A percentile compares a stretch with the other conserved stretches of the same genome.
Evolutionary conservation across 768 basidiomycete genomes (phyloP).

Genomic region (Psilocybe sp.): DNA sequence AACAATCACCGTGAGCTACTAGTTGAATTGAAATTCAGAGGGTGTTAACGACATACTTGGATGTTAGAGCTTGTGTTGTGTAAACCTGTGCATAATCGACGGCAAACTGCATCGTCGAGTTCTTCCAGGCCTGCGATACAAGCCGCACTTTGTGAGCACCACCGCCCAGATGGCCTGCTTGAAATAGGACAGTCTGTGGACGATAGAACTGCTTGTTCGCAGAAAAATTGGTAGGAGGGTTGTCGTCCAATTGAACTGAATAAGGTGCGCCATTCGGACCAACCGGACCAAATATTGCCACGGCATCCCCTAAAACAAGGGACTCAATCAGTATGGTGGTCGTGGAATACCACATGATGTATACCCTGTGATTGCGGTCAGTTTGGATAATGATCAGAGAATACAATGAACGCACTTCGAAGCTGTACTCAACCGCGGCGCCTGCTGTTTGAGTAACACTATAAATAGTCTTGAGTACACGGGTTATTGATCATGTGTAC

Average conservation of each 20-base stretch:
- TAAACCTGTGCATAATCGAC: slow-evolving; percentile 30
- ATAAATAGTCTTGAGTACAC: neutral
- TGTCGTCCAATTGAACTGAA: slow-evolving; percentile 26
- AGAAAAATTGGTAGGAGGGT: slow-evolving; percentile 15
- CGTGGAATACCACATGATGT: neutral
- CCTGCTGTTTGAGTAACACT: slow-evolving; percentile 21
- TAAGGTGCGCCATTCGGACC: slow-evolving; percentile 27
- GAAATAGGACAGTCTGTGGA: slow-evolving; percentile 26
- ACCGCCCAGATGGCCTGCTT: slow-evolving; percentile 22
- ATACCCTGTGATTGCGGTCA: neutral
- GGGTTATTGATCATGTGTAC: neutral
- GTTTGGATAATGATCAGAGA: neutral
- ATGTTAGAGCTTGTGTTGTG: slow-evolving; percentile 20
- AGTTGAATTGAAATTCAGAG: too few relatives aligned
- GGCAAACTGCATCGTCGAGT: slow-evolving; percentile 16
- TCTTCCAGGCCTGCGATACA: slow-evolving; percentile 9
- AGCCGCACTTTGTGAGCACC: slow-evolving; percentile 31
- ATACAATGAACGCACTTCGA: slow-evolving; percentile 15
- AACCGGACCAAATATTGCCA: slow-evolving; percentile 38
- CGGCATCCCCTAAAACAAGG: slow-evolving; percentile 19
- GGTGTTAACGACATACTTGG: slow-evolving; percentile 1
- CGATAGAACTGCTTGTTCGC: slow-evolving; percentile 16
- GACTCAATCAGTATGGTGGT: neutral
- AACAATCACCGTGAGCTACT: too few relatives aligned
- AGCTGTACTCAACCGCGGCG: slow-evolving; percentile 20